A percentile compares a stretch with the other conserved stretches of the same genome.
phyloP scores from a whole-genome alignment of 331 rosid species.

The Saraca asoca region DNA sequence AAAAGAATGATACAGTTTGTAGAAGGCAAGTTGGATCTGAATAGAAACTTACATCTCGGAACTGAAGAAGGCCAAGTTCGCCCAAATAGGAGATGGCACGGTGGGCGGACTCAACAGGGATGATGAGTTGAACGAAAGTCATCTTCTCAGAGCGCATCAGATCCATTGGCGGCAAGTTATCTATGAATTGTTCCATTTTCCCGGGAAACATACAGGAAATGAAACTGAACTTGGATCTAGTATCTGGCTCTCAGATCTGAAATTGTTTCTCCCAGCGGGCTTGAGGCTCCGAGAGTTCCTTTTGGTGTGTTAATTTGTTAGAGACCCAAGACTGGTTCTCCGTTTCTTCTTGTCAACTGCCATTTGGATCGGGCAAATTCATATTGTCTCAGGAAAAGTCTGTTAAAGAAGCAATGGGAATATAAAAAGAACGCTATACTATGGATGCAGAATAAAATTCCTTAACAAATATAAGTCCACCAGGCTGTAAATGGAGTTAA shows the following conservation, averaged over 20 bases:
- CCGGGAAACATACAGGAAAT: conserved; percentile 48
- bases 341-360: conserved; percentile 47
- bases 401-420: background rate
- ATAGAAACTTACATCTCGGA: conserved; percentile 75
- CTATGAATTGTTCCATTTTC: conserved; percentile 76
- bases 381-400: conserved; percentile 3
- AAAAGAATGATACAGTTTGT: conserved; percentile 11
- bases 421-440: no score
- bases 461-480: no score
- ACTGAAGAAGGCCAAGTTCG: conserved; percentile 93
- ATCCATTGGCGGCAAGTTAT: conserved; percentile 86
- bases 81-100: conserved; percentile 92
- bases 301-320: conserved; percentile 27
- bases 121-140: conserved; percentile 94
- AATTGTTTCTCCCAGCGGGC: background rate
- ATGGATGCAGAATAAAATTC: no score
- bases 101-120: conserved; percentile 94
- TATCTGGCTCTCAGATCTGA: conserved; percentile 52
- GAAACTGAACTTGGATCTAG: conserved; percentile 8
- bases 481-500: no score
- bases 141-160: conserved; percentile 99
- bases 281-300: no score
- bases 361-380: conserved; percentile 43
- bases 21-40: conserved; percentile 41
- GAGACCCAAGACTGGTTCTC: conserved; percentile 27